Percentiles rank a stretch among this genome's conserved stretches.
Evolutionary conservation across 2,329 filamentous ascomycete species (phyloP).

Genomic region (Rhynchosporium graminicola): DNA sequence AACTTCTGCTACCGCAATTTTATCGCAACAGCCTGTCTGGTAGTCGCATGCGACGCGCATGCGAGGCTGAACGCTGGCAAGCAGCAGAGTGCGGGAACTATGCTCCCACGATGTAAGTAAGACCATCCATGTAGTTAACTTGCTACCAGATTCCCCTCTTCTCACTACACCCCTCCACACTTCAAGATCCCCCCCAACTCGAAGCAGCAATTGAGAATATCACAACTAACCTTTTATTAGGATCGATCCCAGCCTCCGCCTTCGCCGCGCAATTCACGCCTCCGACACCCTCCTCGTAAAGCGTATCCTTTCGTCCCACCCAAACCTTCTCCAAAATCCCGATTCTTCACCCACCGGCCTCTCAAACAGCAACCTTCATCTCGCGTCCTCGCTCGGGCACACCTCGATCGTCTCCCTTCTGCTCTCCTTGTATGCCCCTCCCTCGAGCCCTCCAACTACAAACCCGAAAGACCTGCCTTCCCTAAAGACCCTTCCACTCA

Average conservation of each 20-base stretch:
- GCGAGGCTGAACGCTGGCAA: background rate
- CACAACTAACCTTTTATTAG: constrained; percentile 44
- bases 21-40: background rate
- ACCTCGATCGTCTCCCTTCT: constrained; percentile 69
- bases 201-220: background rate
- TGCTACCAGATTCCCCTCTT: background rate
- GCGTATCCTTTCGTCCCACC: constrained; percentile 75
- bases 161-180: too few species aligned
- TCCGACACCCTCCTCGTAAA: constrained; percentile 68
- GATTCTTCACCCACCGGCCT: constrained; percentile 64
- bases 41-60: background rate
- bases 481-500: constrained; percentile 58
- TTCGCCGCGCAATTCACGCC: constrained; percentile 80
- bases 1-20: background rate
- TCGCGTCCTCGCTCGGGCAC: constrained; percentile 74
- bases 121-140: background rate
- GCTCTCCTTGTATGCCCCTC: constrained; percentile 65
- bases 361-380: constrained; percentile 81
- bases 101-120: constrained; percentile 28
- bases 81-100: constrained; percentile 6
- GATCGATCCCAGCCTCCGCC: constrained; percentile 75
- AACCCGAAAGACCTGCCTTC: constrained; percentile 12
- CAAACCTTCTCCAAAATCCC: constrained; percentile 73
- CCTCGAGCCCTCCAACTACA: constrained; percentile 11
- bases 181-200: background rate